Evolutionary conservation across 352 stramenopile species (phyloP), one percentile per base, ranked within the genome.

Genomic region (Hyaloperonospora brassicae): DNA sequence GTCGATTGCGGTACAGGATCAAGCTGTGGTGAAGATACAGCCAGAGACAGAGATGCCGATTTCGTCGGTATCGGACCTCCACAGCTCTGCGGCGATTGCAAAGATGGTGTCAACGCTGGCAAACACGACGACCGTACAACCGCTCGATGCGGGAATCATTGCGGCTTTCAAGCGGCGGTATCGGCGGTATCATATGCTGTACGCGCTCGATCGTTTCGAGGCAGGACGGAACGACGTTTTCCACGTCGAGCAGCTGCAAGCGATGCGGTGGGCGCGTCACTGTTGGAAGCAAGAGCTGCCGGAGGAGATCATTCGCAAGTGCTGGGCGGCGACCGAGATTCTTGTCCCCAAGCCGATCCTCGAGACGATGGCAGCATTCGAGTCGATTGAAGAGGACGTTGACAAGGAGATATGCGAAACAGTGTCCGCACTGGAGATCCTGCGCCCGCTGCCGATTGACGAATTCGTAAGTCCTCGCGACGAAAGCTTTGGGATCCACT

Each of bases 131-230:
- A 61, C 52, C 31, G 25, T 72, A 45, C 67, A 76, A 50, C 73
- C 60, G 13, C 50, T 84, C 14, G 70, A 79, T 38, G 64, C 60
- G 5, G 68, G 73, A 2, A 64, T 84, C 21, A 64, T 80, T 12
- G 56, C 56, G 43, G 60, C 65, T 39, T 78, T 84, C 57, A 84
- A 84, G 61, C 66, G 66, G 9, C 58, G 72, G 39, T 84, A 79
- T 64, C 68, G 69, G 1, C 63, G 73, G 27, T 74, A 81, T 54
- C 70, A 80, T 51, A 65, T 81, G 62, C 55, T 74, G 35, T 73
- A 81, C 55, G 70, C 69, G 38, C 61, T 82, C 36, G 73, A 84
- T 30, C 69, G 64, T 23, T 75, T 72, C 36, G 73, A 81, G 40
- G 71, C 66, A n/a, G 71, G 64, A 0, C 41, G 58, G n/a, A 45